A percentile compares a stretch with the other conserved stretches of the same genome.
Evolutionary conservation across 257 asterid species (phyloP).

Genomic region (Capsicum chinense): DNA sequence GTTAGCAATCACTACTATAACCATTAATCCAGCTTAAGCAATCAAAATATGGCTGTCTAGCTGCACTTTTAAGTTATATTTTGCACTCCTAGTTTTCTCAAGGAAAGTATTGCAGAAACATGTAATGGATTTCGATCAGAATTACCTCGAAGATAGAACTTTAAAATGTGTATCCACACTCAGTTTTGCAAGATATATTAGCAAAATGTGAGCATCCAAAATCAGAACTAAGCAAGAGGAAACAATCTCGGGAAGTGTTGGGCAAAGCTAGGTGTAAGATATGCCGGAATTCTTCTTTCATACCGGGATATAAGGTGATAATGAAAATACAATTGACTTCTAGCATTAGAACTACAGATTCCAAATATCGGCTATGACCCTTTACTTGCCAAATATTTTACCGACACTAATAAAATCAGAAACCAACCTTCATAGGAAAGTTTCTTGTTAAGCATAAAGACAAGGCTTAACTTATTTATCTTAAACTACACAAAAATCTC

Average conservation of each 20-base stretch:
- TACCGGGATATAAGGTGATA: background rate
- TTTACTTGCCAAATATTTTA: constrained; percentile 20
- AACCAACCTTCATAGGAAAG: background rate
- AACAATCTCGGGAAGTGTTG: background rate
- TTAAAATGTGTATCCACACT: background rate
- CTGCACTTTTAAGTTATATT: background rate
- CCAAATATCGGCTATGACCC: background rate
- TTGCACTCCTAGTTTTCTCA: background rate
- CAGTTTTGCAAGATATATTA: constrained; percentile 4
- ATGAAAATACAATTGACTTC: background rate
- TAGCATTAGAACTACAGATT: background rate
- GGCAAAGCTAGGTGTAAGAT: background rate
- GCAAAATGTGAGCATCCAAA: constrained; percentile 16
- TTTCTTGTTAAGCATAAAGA: background rate
- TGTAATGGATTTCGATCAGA: background rate
- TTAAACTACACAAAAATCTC: background rate
- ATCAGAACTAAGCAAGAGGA: constrained; percentile 9
- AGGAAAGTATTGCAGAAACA: background rate
- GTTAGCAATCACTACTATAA: background rate
- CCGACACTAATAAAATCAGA: background rate
- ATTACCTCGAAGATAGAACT: background rate
- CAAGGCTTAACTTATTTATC: background rate
- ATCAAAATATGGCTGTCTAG: background rate
- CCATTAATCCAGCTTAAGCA: constrained; percentile 17
- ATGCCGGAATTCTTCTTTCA: background rate